A percentile compares a stretch with the other conserved stretches of the same genome.
These are phyloP conservation scores for Fragaria iinumae DNA, from an alignment of 306 rosid species.

Conservation along the genomic window DNA sequence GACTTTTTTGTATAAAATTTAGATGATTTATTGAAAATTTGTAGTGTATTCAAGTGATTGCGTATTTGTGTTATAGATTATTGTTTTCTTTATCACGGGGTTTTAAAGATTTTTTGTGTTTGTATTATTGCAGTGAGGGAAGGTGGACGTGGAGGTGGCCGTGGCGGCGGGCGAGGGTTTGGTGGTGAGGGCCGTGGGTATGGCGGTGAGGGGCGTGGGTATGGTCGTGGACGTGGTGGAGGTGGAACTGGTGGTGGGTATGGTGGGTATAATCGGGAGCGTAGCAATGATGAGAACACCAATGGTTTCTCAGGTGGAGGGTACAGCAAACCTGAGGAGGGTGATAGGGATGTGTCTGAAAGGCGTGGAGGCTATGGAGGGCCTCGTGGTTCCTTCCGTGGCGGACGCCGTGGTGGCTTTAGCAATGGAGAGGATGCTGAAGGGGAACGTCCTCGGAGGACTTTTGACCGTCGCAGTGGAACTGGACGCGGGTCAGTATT, in stretches of 20 bases:
- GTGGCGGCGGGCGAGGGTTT: slow-evolving; percentile 47
- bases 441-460: slow-evolving; percentile 54
- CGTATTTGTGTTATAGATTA: neutral
- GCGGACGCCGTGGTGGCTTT: slow-evolving; percentile 52
- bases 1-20: too few relatives aligned
- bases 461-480: slow-evolving; percentile 57
- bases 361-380: slow-evolving; percentile 54
- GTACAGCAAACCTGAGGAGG: slow-evolving; percentile 38
- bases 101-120: neutral
- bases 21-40: neutral
- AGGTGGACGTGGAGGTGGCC: slow-evolving; percentile 41
- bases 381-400: slow-evolving; percentile 52
- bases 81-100: too few relatives aligned
- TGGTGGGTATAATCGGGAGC: slow-evolving; percentile 42
- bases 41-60: neutral
- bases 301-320: slow-evolving; percentile 51
- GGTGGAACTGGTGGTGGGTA: slow-evolving; percentile 54
- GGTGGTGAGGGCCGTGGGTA: slow-evolving; percentile 48
- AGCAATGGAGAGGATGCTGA: slow-evolving; percentile 50
- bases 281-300: slow-evolving; percentile 36
- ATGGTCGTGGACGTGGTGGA: slow-evolving; percentile 49
- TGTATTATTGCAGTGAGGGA: slow-evolving; percentile 41
- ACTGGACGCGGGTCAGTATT: slow-evolving; percentile 65
- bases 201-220: slow-evolving; percentile 44
- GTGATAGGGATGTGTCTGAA: slow-evolving; percentile 51